Percentiles rank a stretch among this genome's conserved stretches.
These are phyloP conservation scores for Sclerotinia borealis DNA, from an alignment of 2,329 filamentous ascomycete genomes.

Conservation along the genomic window DNA sequence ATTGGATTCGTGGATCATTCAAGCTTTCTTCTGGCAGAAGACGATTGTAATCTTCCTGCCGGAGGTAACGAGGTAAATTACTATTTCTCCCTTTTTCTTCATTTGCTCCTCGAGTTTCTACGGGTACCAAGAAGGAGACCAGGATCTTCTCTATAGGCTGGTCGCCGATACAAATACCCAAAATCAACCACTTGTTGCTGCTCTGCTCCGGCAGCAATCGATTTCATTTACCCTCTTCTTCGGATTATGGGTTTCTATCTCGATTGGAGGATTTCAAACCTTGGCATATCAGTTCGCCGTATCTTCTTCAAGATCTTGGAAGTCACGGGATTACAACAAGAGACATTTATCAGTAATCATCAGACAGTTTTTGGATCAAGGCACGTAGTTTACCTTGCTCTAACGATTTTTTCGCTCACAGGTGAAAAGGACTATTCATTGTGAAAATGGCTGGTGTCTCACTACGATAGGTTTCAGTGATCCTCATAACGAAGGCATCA, in stretches of 20 bases:
- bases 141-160: conserved; percentile 47
- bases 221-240: conserved; percentile 35
- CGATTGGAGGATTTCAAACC: conserved; percentile 30
- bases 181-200: conserved; percentile 40
- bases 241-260: conserved; percentile 38
- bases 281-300: conserved; percentile 40
- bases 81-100: background rate
- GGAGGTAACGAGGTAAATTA: background rate
- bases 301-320: conserved; percentile 44
- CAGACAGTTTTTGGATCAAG: background rate
- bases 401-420: background rate
- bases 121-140: conserved; percentile 60
- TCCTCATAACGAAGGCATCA: conserved; percentile 19
- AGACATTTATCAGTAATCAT: conserved; percentile 34
- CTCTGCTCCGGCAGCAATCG: conserved; percentile 29
- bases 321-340: conserved; percentile 45
- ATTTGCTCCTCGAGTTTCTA: background rate
- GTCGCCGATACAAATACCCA: conserved; percentile 65
- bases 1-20: conserved; percentile 76
- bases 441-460: background rate
- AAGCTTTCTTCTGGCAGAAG: conserved; percentile 63
- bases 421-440: background rate
- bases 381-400: background rate
- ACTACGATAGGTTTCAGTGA: conserved; percentile 26
- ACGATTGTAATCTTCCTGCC: conserved; percentile 49